Evolutionary conservation across 1,284 basidiomycete genomes (phyloP).

Genomic region (Blastosporella zonata): DNA sequence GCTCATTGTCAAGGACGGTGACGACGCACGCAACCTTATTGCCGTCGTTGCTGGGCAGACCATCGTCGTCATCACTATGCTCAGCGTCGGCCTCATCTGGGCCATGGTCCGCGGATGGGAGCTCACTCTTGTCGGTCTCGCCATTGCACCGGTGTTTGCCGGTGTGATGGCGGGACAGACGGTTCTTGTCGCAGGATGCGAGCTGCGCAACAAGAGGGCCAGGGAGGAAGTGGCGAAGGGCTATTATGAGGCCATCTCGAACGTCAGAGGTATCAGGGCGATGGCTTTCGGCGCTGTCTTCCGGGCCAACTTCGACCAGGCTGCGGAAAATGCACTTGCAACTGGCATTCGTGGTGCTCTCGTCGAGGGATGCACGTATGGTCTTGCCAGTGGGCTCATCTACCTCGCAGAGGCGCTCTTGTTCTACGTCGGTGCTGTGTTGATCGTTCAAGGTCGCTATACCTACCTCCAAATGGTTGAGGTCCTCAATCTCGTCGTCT

Average conservation of each 20-base stretch:
- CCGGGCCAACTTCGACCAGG: slow-evolving; percentile 61
- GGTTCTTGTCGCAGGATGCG: slow-evolving; percentile 65
- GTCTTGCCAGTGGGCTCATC: slow-evolving; percentile 78
- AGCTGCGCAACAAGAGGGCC: slow-evolving; percentile 78
- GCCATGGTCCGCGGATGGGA: slow-evolving; percentile 89
- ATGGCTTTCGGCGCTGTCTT: slow-evolving; percentile 89
- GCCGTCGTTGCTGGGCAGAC: slow-evolving; percentile 73
- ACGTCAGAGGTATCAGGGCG: slow-evolving; percentile 83
- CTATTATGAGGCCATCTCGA: slow-evolving; percentile 88
- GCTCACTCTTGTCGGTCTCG: slow-evolving; percentile 88
- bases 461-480: slow-evolving; percentile 86
- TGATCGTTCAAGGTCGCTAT: slow-evolving; percentile 81
- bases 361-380: slow-evolving; percentile 81
- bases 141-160: slow-evolving; percentile 83
- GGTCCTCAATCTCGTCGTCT: slow-evolving; percentile 89
- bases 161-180: slow-evolving; percentile 73
- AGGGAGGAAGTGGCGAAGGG: slow-evolving; percentile 83
- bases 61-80: slow-evolving; percentile 78
- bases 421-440: slow-evolving; percentile 85
- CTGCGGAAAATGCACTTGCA: slow-evolving; percentile 58
- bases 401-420: slow-evolving; percentile 88
- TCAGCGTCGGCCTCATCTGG: slow-evolving; percentile 83
- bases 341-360: slow-evolving; percentile 79
- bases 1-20: slow-evolving; percentile 84
- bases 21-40: slow-evolving; percentile 83